Evolutionary conservation across 306 rosid species (phyloP), one percentile per base, ranked within the genome.

Genomic region (Hippophae gyantsensis): DNA sequence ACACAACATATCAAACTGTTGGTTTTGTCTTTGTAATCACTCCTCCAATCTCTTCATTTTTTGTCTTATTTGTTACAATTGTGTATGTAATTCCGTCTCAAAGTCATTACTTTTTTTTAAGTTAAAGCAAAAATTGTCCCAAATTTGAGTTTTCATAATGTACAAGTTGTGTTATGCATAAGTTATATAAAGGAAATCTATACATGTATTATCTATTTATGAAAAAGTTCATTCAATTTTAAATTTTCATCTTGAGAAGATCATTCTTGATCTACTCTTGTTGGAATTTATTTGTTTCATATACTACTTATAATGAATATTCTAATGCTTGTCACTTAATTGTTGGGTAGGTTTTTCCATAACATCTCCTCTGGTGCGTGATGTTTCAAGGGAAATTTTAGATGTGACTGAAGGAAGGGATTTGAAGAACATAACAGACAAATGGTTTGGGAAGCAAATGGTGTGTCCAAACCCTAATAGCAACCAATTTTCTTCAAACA

Each of bases 1-100:
- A 70, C 32, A 81, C 87, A 5, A 70, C 46, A 32, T 82, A 77
- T 51, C 78, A 66, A 62, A 43, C 77, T 0, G 86, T 75, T 6
- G 94, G 96, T 27, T 80, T 82, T 71, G 84, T 81, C 51, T 87
- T 82, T 63, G 95, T 87, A 68, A 82, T 80, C 67, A 55, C 54
- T 52, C 58, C 44, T 7, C 61, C 10, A n/a, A 3, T 43, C 25
- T 10, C 23, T 5, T 26, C 0, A 11, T 1, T 50, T 11, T 11
- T 6, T 18, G 23, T 18, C 23, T 18, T 18, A 18, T 18, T 18
- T 18, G 23, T 18, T 18, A 18, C 23, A 18, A 18, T 18, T 1
- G 1, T 18, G 23, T 18, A 18, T 18, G 23, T 18, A 18, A 18
- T 18, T 18, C 1, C 23, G 23, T 18, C 23, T 18, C 23, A 18